Base-by-base conservation (phyloP, 768 basidiomycete genomes). In the Leccinum obscurum region DNA sequence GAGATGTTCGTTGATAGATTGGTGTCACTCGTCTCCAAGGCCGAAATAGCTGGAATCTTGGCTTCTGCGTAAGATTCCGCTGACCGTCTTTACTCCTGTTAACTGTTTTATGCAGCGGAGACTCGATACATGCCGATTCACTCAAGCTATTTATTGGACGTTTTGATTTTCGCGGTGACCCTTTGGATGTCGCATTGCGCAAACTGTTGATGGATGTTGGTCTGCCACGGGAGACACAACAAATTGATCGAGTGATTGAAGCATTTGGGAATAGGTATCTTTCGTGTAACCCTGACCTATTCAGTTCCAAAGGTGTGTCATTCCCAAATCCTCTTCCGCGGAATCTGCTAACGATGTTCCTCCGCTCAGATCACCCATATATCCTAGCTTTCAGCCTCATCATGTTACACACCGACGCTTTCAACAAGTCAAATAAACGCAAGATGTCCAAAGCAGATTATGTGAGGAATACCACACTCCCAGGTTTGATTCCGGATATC, bases 391-490 rank as follows among this genome's bases (percentile, higher is more conserved):
- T 98, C 77, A 98, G 96, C 67, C 79, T 98, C 70, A 97, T 98
- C 67, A 98, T 99, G 96, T 80, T 98, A 54, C 95, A 98, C 71
- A 99, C 97, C 17, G 97, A 99, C 70, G 92, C 90, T 6, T 98
- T 98, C 81, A 99, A 99, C 77, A 92, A 90, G 75, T 93, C 92
- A 63, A 98, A 98, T 77, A 98, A 91, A 77, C 88, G 87, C 55
- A 98, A 98, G 77, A 99, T 99, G 97, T 86, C 89, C 39, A 98
- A 96, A 73, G 81, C 85, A 2, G 95, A 96, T 70, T 99, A 98
- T 70, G 79, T 98, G 68, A 90, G 86, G 77, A 99, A 99, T 68
- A 95, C 96, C 0, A 80, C 83, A 41, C 81, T 98, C 61, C 91
- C 94, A 8, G 95, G 95, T 3, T 82, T 96, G 39, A 79, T 85